A percentile compares a stretch with the other conserved stretches of the same genome.
Conservation (phyloP, 1,284 basidiomycete genomes). For the Ganoderma resinaceum region DNA sequence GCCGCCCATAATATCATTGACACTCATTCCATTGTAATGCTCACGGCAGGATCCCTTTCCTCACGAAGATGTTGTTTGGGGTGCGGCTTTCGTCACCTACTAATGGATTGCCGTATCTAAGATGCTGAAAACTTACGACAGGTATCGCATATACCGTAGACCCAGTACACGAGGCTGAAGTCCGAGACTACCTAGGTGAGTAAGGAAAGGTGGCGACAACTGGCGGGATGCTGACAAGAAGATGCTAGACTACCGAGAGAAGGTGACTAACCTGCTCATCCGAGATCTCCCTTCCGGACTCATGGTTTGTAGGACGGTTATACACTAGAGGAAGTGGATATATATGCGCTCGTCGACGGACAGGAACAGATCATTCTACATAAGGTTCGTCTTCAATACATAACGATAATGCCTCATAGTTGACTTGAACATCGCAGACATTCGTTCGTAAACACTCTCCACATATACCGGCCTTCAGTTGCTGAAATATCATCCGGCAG, state of each 20-base stretch:
- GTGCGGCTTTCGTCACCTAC: constrained; percentile 43
- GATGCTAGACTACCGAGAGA: constrained; percentile 78
- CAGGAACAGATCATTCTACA: constrained; percentile 61
- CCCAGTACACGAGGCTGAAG: constrained; percentile 73
- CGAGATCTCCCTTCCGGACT: not conserved
- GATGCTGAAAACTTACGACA: constrained; percentile 36
- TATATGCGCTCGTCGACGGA: constrained; percentile 62
- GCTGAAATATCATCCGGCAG: constrained; percentile 37
- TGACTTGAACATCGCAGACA: constrained; percentile 24
- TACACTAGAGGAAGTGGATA: constrained; percentile 68
- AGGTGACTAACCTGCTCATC: constrained; percentile 49
- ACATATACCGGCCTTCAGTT: not conserved
- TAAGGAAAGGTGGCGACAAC: not conserved
- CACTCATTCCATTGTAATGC: not conserved
- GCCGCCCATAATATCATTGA: not conserved
- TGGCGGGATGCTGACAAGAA: not conserved
- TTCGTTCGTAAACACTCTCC: constrained; percentile 29
- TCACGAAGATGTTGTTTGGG: constrained; percentile 86
- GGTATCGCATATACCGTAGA: constrained; percentile 88
- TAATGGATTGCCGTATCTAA: not conserved
- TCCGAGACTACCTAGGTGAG: constrained; percentile 81
- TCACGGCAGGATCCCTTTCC: constrained; percentile 71
- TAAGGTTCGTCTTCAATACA: constrained; percentile 43
- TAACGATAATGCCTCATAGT: constrained; percentile 30
- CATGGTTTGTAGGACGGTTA: constrained; percentile 67